These are phyloP conservation scores for Aspergillus piperis DNA, from an alignment of 2,329 filamentous ascomycete species.

Conservation along the genomic window DNA sequence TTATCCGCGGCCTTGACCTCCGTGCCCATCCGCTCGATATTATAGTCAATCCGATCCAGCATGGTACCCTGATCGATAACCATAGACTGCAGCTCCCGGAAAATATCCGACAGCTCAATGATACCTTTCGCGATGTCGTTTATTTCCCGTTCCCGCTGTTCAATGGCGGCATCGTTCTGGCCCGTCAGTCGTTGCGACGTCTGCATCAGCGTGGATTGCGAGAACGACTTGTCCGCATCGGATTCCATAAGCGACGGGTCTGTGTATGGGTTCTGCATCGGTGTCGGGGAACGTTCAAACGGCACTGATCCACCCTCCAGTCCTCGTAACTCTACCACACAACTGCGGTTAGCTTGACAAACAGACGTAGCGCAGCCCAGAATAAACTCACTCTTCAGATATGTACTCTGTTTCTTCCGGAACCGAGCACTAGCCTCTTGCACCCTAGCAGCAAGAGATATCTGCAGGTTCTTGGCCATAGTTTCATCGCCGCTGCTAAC, in stretches of 20 bases:
- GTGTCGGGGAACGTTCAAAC: constrained; percentile 53
- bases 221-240: constrained; percentile 88
- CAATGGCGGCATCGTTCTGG: constrained; percentile 80
- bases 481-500: constrained; percentile 83
- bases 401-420: constrained; percentile 95
- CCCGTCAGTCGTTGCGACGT: constrained; percentile 59
- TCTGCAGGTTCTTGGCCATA: constrained; percentile 96
- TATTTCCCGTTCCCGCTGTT: constrained; percentile 92
- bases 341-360: constrained; percentile 14
- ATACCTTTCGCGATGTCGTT: constrained; percentile 98
- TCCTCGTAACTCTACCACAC: constrained; percentile 66
- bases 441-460: constrained; percentile 81
- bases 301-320: constrained; percentile 63
- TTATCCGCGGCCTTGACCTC: constrained; percentile 93
- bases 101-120: constrained; percentile 94
- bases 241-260: constrained; percentile 91
- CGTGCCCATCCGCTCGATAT: constrained; percentile 90
- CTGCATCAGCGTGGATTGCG: constrained; percentile 82
- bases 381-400: constrained; percentile 75
- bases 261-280: constrained; percentile 65
- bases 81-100: constrained; percentile 94
- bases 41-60: constrained; percentile 95
- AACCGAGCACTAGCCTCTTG: constrained; percentile 91
- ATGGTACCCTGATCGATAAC: constrained; percentile 90
- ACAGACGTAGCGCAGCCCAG: not conserved